Base-by-base conservation (phyloP, 305 asterid genomes). In the Fraxinus ornus region DNA sequence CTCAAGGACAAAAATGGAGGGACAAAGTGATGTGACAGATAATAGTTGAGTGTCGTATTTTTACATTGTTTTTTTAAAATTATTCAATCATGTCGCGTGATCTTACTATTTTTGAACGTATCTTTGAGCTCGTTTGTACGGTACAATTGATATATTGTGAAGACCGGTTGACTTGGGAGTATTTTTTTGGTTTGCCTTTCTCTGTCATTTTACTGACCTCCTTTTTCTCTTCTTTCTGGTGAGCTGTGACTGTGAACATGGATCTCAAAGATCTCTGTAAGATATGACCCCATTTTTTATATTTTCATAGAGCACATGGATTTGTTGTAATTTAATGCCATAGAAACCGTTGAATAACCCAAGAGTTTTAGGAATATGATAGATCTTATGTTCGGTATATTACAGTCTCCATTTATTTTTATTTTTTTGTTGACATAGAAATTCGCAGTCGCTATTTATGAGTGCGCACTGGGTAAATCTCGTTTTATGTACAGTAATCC, bases 121-220 rank as follows among this genome's bases (percentile, higher is more conserved):
- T 32, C 5, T 33, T 33, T 33, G 0, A 33, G 1, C 36, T 33
- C 6, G 6, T 30, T 30, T 2, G 32, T 30, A 30, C 2, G 2
- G 35, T 32, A 32, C 35, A 32, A 32, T 32, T 32, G 35, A 28
- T 28, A 28, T 28, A 44, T 78, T 32, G 57, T 70, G 24, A 1
- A 79, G 28, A 78, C 89, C 81, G 32, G 91, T 84, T 90, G 86
- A 81, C 78, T 71, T 75, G 41, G 57, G 90, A 89, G 88, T 91
- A 88, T 89, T 28, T 2, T 0, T 28, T 91, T 89, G 92, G 91
- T 89, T 87, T 76, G 81, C 83, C 86, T 70, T 76, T 74, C 21
- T 73, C 76, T 35, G 37, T 7, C 37, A 35, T 35, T 35, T 35
- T 6, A 35, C 37, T 35, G 37, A 35, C 37, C 37, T 0, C 37